These are phyloP conservation scores for Xerocomellus intermedius DNA, from an alignment of 768 basidiomycete genomes.

Conservation along the genomic window DNA sequence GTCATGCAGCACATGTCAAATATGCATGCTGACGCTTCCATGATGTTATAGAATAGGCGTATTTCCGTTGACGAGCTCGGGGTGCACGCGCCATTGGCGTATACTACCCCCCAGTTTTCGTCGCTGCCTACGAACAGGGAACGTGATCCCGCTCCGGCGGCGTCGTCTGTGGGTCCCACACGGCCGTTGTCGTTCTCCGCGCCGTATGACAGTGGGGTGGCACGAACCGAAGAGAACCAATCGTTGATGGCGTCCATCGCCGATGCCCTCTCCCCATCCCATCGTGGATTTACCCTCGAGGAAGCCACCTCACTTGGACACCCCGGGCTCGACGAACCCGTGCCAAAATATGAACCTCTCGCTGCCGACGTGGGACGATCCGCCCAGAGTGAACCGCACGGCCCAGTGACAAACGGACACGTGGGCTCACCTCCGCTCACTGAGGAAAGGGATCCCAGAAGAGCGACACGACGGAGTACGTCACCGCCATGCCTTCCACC, in stretches of 20 bases:
- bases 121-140: slow-evolving; percentile 57
- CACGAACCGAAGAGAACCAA: slow-evolving; percentile 23
- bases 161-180: slow-evolving; percentile 10
- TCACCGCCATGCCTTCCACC: slow-evolving; percentile 43
- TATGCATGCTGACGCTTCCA: slow-evolving; percentile 10
- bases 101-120: slow-evolving; percentile 45
- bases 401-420: slow-evolving; percentile 16
- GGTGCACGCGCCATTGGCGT: slow-evolving; percentile 3
- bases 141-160: slow-evolving; percentile 27
- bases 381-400: slow-evolving; percentile 19
- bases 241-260: slow-evolving; percentile 41
- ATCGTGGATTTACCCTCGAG: slow-evolving; percentile 26
- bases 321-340: slow-evolving; percentile 32
- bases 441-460: slow-evolving; percentile 23
- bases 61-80: slow-evolving; percentile 31
- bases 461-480: slow-evolving; percentile 28
- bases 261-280: slow-evolving; percentile 33
- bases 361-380: not conserved
- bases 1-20: slow-evolving; percentile 12
- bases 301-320: slow-evolving; percentile 22
- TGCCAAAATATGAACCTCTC: slow-evolving; percentile 37
- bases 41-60: slow-evolving; percentile 16
- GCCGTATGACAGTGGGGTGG: slow-evolving; percentile 5
- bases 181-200: slow-evolving; percentile 7
- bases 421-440: slow-evolving; percentile 1